Evolutionary conservation across 768 basidiomycete species (phyloP), one percentile per base, ranked within the genome.

Genomic region (Termitomyces sp.): DNA sequence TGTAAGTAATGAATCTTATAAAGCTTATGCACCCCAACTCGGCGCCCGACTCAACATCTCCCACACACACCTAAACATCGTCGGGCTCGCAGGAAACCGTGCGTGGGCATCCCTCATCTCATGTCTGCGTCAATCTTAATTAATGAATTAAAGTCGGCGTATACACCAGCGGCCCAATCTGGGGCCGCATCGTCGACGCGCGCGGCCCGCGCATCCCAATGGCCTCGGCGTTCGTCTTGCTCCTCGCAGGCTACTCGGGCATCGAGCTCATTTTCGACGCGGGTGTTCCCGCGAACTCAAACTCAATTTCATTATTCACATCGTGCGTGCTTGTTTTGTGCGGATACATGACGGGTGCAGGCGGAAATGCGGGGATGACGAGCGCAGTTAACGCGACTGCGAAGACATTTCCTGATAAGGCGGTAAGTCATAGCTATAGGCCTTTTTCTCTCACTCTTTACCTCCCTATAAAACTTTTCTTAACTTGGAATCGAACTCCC

Each of bases 1-100:
- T n/a, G 10, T 47, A 26, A 58, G n/a, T 13, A 56, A 52, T 10
- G 16, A 42, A 16, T 49, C 43, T 26, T 54, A n/a, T n/a, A n/a
- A 3, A 87, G 93, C 92, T 20, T 97, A 95, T 69, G 85, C 89
- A 1, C 93, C 94, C 0, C 93, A 96, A 68, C 81, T 96, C 5
- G 91, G 89, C 1, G 73, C 85, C n/a, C 82, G 85, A 40, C 80
- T 96, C 18, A 76, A 80, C 46, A 82, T 95, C 51, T 81, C 83
- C 4, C 89, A 95, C 55, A 95, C 93, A 0, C 84, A 89, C 57
- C 76, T 93, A 36, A 95, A 96, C 64, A 69, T 94, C 36, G 82
- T 95, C 18, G 93, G 84, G 16, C 74, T 89, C n/a, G 88, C 86
- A 1, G 89, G 85, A n/a, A 92, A 88, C 64, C 68, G 89, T 92